Percentiles rank a stretch among this genome's conserved stretches.
Evolutionary conservation across 2,329 filamentous ascomycete genomes (phyloP).

Genomic region (Colletotrichum sp.): DNA sequence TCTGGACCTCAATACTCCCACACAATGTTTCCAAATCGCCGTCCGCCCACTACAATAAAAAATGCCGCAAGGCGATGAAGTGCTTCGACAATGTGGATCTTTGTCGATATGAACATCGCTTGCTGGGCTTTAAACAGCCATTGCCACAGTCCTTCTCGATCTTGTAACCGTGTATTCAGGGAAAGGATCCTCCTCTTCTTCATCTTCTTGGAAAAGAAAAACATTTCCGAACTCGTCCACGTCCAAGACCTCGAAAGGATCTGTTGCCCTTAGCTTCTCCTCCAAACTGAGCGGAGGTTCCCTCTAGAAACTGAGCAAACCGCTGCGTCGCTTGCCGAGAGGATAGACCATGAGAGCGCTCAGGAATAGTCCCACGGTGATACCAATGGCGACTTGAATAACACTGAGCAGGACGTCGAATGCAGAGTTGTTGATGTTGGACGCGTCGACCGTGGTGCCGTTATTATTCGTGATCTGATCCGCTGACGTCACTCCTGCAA

Average conservation of each 20-base stretch:
- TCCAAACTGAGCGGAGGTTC: not conserved
- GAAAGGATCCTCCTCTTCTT: not conserved
- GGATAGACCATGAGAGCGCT: conserved; percentile 62
- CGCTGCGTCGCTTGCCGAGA: conserved; percentile 62
- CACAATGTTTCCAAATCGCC: not conserved
- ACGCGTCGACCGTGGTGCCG: conserved; percentile 31
- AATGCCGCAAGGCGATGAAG: not conserved
- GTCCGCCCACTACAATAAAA: not conserved
- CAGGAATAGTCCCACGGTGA: conserved; percentile 65
- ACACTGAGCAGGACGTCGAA: conserved; percentile 63
- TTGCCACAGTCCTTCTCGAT: not conserved
- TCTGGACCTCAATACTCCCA: not conserved
- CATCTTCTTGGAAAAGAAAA: not conserved
- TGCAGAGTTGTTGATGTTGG: conserved; percentile 43
- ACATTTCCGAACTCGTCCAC: not conserved
- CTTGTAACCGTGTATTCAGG: not conserved
- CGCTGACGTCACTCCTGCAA: conserved; percentile 62
- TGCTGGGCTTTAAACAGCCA: not conserved
- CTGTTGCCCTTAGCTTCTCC: not conserved
- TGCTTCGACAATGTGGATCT: not conserved
- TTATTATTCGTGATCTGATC: conserved; percentile 55
- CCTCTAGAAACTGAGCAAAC: conserved; percentile 48
- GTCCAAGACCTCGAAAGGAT: not conserved
- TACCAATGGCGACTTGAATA: conserved; percentile 65
- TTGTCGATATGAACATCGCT: not conserved